Evolutionary conservation across 116 monocot species (phyloP).

Genomic region (Dioscorea cayenensis): DNA sequence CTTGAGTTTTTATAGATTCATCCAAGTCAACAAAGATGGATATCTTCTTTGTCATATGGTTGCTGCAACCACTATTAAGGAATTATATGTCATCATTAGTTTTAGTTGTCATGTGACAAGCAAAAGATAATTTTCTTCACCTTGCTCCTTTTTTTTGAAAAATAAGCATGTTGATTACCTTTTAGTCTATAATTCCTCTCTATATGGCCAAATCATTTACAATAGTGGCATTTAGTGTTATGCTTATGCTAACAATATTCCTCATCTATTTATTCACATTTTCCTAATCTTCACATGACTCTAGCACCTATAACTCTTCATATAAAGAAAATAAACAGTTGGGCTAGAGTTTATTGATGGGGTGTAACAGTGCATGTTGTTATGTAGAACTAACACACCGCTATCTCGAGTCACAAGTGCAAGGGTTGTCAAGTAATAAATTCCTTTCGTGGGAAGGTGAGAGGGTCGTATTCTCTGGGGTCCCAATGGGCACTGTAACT

Average conservation of each 20-base stretch:
- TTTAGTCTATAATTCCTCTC: slow-evolving; percentile 4
- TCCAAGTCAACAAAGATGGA: slow-evolving; percentile 8
- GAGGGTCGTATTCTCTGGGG: no score
- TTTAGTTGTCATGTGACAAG: neutral
- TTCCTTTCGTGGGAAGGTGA: no score
- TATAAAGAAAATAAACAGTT: no score
- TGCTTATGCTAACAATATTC: slow-evolving; percentile 2
- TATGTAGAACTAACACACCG: no score
- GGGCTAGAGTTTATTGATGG: no score
- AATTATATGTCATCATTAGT: neutral
- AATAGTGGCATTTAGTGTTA: neutral
- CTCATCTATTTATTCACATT: no score
- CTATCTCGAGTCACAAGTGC: no score
- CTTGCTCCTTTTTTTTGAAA: slow-evolving; percentile 1
- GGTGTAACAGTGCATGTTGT: no score
- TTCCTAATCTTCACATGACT: no score
- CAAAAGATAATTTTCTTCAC: slow-evolving; percentile 1
- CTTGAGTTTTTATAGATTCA: neutral
- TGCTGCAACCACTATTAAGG: slow-evolving; percentile 10
- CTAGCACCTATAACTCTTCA: no score
- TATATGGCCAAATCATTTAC: slow-evolving; percentile 6
- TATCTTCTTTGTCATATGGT: slow-evolving; percentile 11
- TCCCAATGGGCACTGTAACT: no score
- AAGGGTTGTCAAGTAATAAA: no score
- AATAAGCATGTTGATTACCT: slow-evolving; percentile 10